Evolutionary conservation across 768 basidiomycete species (phyloP), one percentile per base, ranked within the genome.

Genomic region (Omphalotus guepiniiformis): DNA sequence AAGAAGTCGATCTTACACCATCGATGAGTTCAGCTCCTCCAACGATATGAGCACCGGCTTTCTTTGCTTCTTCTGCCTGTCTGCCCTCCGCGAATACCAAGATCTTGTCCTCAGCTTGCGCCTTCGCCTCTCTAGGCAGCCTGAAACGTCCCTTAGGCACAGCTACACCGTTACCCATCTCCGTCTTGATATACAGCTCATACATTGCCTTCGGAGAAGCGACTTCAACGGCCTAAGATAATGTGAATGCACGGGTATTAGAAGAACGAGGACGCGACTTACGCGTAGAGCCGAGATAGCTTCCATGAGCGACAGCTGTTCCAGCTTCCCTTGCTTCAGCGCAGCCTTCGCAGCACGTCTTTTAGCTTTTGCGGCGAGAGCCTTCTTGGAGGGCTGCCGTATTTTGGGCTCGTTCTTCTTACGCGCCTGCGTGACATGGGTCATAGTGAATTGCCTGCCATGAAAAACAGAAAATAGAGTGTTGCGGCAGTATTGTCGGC

Each of bases 41-140:
- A 13, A 97, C 90, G 51, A 87, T 79, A 50, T 92, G 81, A 1
- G 94, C 96, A 5, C 96, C 96, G 3, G 91, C 90, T 35, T 74
- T 79, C 64, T 77, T 83, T 0, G 96, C 96, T 22, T 88, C 83
- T 16, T 90, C 88, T 15, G 86, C 90, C 42, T 78, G 74, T 47
- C 81, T 73, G 4, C 91, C 91, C 55, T 93, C 89, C 3, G 93
- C 93, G 58, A 98, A 97, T 25, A 95, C 93, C n/a, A 96, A 75
- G 45, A 98, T 83, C 47, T 78, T 82, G 51, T 89, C 87, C 56
- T 83, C 78, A 27, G 72, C 59, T 56, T 79, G 82, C 22, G 79
- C 64, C 58, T 89, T 90, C 30, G 86, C 79, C 57, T 94, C 90
- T 39, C 82, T 72, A 0, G 93, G 92, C 39, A 97, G 76, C 55